Evolutionary conservation across 305 asterid species (phyloP).

Genomic region (Coffea humblotiana): DNA sequence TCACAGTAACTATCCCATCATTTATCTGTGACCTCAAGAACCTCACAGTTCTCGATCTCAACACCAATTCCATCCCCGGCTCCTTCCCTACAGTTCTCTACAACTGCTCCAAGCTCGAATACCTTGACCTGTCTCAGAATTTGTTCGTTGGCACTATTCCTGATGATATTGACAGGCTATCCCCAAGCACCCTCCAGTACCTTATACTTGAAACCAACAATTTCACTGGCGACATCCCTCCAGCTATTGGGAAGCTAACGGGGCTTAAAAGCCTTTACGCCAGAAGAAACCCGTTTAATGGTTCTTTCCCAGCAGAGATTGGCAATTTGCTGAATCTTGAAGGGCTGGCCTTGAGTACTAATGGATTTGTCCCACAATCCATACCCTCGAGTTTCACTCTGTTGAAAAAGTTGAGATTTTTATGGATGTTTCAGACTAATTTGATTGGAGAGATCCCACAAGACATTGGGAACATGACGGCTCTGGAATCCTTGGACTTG

Average conservation of each 20-base stretch:
- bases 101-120: conserved; percentile 58
- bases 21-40: conserved; percentile 64
- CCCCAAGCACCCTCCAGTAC: conserved; percentile 36
- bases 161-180: conserved; percentile 42
- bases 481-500: conserved; percentile 56
- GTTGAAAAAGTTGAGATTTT: conserved; percentile 47
- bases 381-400: conserved; percentile 56
- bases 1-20: conserved; percentile 55
- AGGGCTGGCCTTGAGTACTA: conserved; percentile 36
- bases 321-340: conserved; percentile 60
- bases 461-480: conserved; percentile 48
- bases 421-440: conserved; percentile 42
- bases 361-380: conserved; percentile 48
- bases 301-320: conserved; percentile 58
- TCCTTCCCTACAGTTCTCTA: conserved; percentile 56
- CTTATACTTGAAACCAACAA: conserved; percentile 47
- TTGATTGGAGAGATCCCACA: conserved; percentile 71
- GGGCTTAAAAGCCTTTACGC: conserved; percentile 45
- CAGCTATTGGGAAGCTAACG: conserved; percentile 45
- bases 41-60: conserved; percentile 53
- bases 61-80: conserved; percentile 48
- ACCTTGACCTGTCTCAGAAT: conserved; percentile 65
- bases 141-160: conserved; percentile 52
- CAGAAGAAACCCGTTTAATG: conserved; percentile 34
- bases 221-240: conserved; percentile 64